Base-by-base conservation (phyloP, 1,139 yeast species). In the Scheffersomyces illinoinensis region DNA sequence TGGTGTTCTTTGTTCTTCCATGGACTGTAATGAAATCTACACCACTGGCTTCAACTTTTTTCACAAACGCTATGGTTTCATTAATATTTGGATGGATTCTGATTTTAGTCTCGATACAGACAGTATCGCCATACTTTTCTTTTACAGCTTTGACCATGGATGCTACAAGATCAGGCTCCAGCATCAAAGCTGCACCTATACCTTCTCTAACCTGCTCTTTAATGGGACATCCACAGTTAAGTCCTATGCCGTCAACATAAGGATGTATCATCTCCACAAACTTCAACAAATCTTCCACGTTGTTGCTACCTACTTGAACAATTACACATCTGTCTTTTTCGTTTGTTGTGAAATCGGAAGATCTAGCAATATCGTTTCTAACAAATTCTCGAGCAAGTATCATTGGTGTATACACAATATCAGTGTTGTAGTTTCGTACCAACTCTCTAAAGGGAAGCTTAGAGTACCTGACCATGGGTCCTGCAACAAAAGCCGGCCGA, bases 221-320 rank as follows among this genome's bases (percentile, higher is more conserved):
- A 56, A 95, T 93, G 1, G 99, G 99, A 75, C 99, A 95, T 0
- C 99, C 99, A 75, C 99, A 95, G 77, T 95, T 96, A 58, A 95
- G 81, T 0, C 99, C 98, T 46, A 95, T 88, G 1, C 97, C 99
- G 74, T 95, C 98, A 53, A 92, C 95, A 69, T 85, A 91, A 0
- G 97, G 97, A 62, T 85, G 85, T n/a, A 93, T 87, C 93, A 95
- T 87, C 58, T 89, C 92, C 2, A 91, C 93, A 68, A 96, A 93
- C 60, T 95, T 83, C 50, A 90, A 72, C 58, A 95, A 76, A 71
- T 95, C 98, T n/a, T 86, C 84, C 4, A 89, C 90, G 69, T 93
- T 95, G 68, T 91, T 92, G 23, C 91, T 90, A 2, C 99, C 99
- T 33, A 95, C 92, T 74, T 95, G 99, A 1, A 93, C 95, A 12